phyloP scores from a whole-genome alignment of 495 filamentous ascomycete genomes.

The Chaetomium fimeti region DNA sequence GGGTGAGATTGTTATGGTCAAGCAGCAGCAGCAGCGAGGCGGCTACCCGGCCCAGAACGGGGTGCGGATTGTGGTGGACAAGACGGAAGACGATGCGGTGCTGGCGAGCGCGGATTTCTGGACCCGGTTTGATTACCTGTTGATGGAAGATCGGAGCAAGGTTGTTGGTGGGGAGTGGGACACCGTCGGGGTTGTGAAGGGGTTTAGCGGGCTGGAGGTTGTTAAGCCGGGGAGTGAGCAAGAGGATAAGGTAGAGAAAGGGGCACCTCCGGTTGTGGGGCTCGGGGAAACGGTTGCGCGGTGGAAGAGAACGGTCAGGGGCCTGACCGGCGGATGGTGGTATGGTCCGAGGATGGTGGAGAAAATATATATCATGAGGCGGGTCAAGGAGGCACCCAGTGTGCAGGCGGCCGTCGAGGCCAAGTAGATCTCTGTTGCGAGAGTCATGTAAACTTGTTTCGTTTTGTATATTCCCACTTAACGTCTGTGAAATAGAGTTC shows the following conservation, averaged over 20 bases:
- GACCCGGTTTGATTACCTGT: conserved; percentile 75
- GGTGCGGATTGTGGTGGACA: conserved; percentile 50
- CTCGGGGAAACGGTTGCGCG: conserved; percentile 33
- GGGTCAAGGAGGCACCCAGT: conserved; percentile 32
- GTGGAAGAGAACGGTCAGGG: conserved; percentile 35
- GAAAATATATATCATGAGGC: conserved; percentile 56
- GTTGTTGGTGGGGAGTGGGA: conserved; percentile 65
- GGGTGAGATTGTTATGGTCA: neutral
- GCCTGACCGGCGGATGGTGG: conserved; percentile 61
- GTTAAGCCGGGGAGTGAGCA: conserved; percentile 46
- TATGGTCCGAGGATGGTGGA: conserved; percentile 59
- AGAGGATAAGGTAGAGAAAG: conserved; percentile 29
- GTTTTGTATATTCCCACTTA: neutral
- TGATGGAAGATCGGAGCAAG: conserved; percentile 64
- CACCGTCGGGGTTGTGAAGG: conserved; percentile 63
- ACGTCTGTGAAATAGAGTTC: neutral
- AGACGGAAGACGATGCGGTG: conserved; percentile 57
- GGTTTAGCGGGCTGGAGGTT: conserved; percentile 68
- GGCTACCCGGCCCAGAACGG: neutral
- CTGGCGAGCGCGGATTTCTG: conserved; percentile 70
- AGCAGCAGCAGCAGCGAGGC: conserved; percentile 5
- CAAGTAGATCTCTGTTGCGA: neutral
- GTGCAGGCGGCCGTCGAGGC: conserved; percentile 8
- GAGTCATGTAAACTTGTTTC: neutral
- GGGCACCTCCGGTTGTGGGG: conserved; percentile 32